Conservation (phyloP, 2,329 filamentous ascomycete species). For the Paecilomyces fulvus region DNA sequence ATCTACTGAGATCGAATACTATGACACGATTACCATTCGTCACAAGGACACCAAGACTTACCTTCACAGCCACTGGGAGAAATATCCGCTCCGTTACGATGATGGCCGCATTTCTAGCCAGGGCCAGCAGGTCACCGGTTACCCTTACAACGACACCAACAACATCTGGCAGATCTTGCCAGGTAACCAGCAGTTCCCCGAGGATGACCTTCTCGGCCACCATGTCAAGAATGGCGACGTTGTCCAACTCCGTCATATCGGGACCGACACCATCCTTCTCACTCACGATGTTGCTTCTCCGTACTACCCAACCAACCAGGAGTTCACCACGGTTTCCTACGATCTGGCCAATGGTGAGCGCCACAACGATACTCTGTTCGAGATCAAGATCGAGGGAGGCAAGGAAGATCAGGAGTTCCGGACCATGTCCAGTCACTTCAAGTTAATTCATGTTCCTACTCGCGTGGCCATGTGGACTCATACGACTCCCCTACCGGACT, state of each 20-base stretch:
- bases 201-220: constrained; percentile 51
- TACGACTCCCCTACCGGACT: constrained; percentile 87
- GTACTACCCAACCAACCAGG: constrained; percentile 94
- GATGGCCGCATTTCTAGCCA: constrained; percentile 96
- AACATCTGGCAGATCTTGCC: constrained; percentile 96
- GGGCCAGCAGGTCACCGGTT: constrained; percentile 95
- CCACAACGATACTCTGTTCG: constrained; percentile 84
- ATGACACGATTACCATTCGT: constrained; percentile 74
- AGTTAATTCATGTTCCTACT: constrained; percentile 85
- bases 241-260: constrained; percentile 76
- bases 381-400: constrained; percentile 79
- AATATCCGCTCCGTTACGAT: constrained; percentile 89
- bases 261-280: constrained; percentile 76
- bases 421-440: constrained; percentile 87
- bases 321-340: constrained; percentile 75
- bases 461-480: constrained; percentile 99
- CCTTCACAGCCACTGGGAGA: constrained; percentile 84
- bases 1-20: constrained; percentile 79
- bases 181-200: constrained; percentile 37
- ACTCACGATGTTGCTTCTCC: constrained; percentile 97
- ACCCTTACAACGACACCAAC: constrained; percentile 97
- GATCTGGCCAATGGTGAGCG: constrained; percentile 67
- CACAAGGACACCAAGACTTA: constrained; percentile 98
- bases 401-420: constrained; percentile 79
- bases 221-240: constrained; percentile 75